A percentile compares a stretch with the other conserved stretches of the same genome.
Conservation (phyloP, 2,329 filamentous ascomycete species). For the Trichoderma guizhouense region DNA sequence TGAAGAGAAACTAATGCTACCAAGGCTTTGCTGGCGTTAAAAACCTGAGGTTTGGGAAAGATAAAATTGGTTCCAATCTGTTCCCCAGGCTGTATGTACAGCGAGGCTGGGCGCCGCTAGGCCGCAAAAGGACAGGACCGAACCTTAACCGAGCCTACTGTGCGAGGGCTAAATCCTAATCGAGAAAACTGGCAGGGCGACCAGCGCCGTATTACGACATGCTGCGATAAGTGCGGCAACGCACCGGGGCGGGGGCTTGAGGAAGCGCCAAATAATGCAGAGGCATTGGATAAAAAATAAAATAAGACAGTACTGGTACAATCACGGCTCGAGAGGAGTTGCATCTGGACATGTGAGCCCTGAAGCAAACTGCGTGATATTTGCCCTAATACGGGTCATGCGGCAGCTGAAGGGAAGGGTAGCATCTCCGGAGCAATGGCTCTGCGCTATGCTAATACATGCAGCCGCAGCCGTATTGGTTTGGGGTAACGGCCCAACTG, state of each 20-base stretch:
- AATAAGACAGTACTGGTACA: neutral
- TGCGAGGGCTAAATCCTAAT: constrained; percentile 37
- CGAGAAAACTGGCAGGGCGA: constrained; percentile 14
- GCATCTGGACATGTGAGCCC: neutral
- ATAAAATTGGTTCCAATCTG: constrained; percentile 29
- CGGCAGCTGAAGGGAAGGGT: neutral
- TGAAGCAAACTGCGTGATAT: neutral
- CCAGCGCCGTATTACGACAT: constrained; percentile 13
- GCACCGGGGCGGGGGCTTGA: neutral
- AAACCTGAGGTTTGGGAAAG: constrained; percentile 34
- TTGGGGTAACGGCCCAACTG: neutral
- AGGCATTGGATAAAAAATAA: neutral
- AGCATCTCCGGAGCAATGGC: neutral
- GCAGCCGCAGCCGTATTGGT: neutral
- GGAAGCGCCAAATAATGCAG: neutral
- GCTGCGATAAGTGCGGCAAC: constrained; percentile 1
- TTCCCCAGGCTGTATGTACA: constrained; percentile 20
- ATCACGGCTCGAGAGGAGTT: neutral
- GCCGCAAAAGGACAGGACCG: constrained; percentile 24
- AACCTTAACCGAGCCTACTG: constrained; percentile 30
- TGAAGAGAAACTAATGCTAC: constrained; percentile 18
- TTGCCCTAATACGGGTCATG: constrained; percentile 4
- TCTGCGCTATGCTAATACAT: neutral
- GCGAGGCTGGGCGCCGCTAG: constrained; percentile 22
- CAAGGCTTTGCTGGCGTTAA: constrained; percentile 26